Conservation (phyloP, 2,329 filamentous ascomycete species). For the Colletotrichum eleusines region DNA sequence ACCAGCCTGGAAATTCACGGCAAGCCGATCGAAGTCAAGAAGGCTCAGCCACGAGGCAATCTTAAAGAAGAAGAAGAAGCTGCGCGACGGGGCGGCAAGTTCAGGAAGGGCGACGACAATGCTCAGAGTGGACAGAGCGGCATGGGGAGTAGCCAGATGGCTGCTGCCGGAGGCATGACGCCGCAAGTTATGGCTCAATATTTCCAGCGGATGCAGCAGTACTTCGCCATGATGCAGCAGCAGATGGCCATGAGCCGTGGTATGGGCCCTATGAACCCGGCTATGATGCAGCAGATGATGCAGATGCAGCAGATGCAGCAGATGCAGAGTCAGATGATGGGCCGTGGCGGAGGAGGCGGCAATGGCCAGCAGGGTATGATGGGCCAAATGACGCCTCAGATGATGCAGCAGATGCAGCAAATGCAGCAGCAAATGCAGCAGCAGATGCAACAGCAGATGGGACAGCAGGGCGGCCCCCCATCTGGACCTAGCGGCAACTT, state of each 20-base stretch:
- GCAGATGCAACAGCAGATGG: conserved; percentile 54
- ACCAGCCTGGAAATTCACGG: conserved; percentile 91
- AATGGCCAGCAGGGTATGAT: conserved; percentile 56
- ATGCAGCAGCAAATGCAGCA: conserved; percentile 70
- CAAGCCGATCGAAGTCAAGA: conserved; percentile 98
- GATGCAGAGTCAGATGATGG: conserved; percentile 64
- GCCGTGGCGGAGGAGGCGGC: conserved; percentile 51
- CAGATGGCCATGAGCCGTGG: conserved; percentile 87
- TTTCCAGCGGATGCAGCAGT: conserved; percentile 98
- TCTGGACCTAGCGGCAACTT: conserved; percentile 45
- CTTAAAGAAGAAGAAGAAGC: conserved; percentile 89
- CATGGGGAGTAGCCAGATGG: conserved; percentile 55
- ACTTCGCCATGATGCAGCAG: conserved; percentile 94
- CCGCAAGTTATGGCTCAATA: conserved; percentile 99
- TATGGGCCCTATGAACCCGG: conserved; percentile 77
- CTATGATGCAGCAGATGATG: conserved; percentile 81
- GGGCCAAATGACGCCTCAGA: conserved; percentile 61
- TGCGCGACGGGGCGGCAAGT: conserved; percentile 69
- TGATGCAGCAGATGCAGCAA: conserved; percentile 74
- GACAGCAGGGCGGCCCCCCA: conserved; percentile 32
- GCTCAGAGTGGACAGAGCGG: conserved; percentile 47
- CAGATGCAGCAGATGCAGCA: conserved; percentile 77
- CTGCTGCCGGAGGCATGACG: conserved; percentile 77
- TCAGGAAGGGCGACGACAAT: conserved; percentile 66
- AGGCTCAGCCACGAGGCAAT: conserved; percentile 94